phyloP scores from a whole-genome alignment of 2,329 filamentous ascomycete genomes.

The Colletotrichum coccodes region DNA sequence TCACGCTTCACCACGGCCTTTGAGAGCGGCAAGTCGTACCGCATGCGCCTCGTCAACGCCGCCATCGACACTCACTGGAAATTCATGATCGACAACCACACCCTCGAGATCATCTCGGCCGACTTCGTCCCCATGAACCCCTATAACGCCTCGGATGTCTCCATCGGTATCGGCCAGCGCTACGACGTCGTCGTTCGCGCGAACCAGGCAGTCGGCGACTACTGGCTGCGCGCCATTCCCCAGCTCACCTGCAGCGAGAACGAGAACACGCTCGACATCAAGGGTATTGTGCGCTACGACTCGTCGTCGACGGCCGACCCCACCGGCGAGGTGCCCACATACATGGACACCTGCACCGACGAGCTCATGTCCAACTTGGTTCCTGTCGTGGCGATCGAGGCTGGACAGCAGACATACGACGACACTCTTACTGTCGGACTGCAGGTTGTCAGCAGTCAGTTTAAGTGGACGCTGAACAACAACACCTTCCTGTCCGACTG shows the following conservation, averaged over 20 bases:
- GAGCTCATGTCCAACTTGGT: constrained; percentile 44
- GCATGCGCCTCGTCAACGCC: constrained; percentile 59
- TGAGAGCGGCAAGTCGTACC: constrained; percentile 53
- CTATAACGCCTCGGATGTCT: constrained; percentile 59
- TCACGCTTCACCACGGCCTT: constrained; percentile 50
- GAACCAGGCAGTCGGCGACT: constrained; percentile 48
- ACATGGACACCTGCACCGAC: constrained; percentile 44
- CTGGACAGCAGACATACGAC: constrained; percentile 39
- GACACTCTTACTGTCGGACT: constrained; percentile 40
- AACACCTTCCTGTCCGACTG: constrained; percentile 58
- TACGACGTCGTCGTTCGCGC: constrained; percentile 59
- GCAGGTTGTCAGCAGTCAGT: constrained; percentile 42
- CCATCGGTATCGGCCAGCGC: constrained; percentile 58
- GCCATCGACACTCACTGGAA: constrained; percentile 55
- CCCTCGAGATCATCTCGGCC: constrained; percentile 63
- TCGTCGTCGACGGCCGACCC: constrained; percentile 34
- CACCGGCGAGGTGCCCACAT: constrained; percentile 40
- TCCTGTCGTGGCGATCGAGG: constrained; percentile 45
- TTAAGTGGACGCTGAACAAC: constrained; percentile 59
- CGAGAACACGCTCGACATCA: constrained; percentile 52
- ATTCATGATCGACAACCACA: constrained; percentile 66
- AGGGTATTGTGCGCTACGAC: constrained; percentile 59
- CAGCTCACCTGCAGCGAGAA: constrained; percentile 53
- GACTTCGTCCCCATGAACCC: constrained; percentile 69
- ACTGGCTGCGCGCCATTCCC: constrained; percentile 60